phyloP scores from a whole-genome alignment of 2,329 filamentous ascomycete genomes.

The Hymenoscyphus repandus region DNA sequence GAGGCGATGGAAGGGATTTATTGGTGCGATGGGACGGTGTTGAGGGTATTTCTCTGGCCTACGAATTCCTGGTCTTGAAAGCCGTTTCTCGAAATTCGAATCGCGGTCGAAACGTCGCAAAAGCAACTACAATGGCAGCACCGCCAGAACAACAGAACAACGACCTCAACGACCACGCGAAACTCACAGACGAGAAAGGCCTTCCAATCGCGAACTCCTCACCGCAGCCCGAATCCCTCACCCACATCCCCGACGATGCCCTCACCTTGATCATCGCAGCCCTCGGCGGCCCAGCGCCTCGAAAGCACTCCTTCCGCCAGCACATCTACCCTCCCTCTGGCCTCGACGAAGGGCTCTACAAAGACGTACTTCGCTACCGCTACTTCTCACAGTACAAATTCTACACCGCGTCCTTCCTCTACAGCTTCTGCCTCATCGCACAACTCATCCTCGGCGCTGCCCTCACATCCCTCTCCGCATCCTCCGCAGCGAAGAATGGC shows the following conservation, averaged over 20 bases:
- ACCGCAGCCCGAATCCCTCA: background rate
- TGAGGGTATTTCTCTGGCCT: too few species aligned
- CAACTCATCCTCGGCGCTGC: conserved; percentile 19
- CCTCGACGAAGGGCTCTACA: conserved; percentile 15
- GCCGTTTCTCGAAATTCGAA: too few species aligned
- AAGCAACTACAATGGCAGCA: too few species aligned
- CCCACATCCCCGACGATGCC: conserved; percentile 1
- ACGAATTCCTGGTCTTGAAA: too few species aligned
- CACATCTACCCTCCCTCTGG: conserved; percentile 5
- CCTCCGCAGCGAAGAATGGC: conserved; percentile 5
- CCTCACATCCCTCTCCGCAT: conserved; percentile 12
- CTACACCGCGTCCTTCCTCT: conserved; percentile 13
- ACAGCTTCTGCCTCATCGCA: conserved; percentile 16
- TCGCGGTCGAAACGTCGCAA: too few species aligned
- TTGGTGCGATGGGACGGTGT: too few species aligned
- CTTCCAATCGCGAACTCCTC: background rate
- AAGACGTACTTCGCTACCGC: conserved; percentile 3
- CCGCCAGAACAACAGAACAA: background rate
- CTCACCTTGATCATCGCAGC: background rate
- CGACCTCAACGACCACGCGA: background rate
- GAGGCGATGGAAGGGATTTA: too few species aligned
- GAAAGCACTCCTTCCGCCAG: background rate
- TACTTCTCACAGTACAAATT: conserved; percentile 12
- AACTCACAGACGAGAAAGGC: background rate
- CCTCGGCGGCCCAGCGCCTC: conserved; percentile 1